Conservation (phyloP, 331 rosid species). For the Stylosanthes scabra region DNA sequence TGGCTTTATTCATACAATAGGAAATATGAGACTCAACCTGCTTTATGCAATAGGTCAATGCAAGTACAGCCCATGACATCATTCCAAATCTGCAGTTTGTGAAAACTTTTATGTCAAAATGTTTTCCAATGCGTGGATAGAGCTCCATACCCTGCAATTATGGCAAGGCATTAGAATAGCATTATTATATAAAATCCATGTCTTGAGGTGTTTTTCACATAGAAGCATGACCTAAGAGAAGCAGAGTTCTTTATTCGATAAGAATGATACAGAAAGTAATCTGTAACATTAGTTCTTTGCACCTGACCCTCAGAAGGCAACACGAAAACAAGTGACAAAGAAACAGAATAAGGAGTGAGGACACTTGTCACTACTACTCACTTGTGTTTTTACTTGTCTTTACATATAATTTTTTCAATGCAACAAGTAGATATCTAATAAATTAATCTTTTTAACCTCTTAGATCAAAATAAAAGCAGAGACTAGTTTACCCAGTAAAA, state of each 20-base stretch:
- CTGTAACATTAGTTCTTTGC: conserved; percentile 7
- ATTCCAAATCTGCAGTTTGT: conserved; percentile 99
- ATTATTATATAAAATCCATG: background rate
- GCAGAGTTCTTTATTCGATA: conserved; percentile 2
- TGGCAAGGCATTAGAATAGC: conserved; percentile 25
- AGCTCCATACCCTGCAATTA: conserved; percentile 94
- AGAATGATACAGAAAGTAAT: conserved; percentile 15
- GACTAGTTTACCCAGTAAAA: conserved; percentile 88
- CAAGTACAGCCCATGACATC: conserved; percentile 99
- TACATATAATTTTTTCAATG: background rate
- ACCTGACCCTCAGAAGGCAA: conserved; percentile 17
- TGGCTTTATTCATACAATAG: conserved; percentile 28
- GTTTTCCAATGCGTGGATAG: conserved; percentile 95
- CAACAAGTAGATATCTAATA: conserved; percentile 20
- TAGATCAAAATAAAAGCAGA: conserved; percentile 17
- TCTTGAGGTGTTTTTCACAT: conserved; percentile 13
- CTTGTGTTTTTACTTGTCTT: background rate
- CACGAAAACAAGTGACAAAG: conserved; percentile 17
- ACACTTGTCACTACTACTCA: conserved; percentile 23
- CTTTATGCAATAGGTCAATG: conserved; percentile 96
- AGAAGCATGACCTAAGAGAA: conserved; percentile 23
- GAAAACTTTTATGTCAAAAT: conserved; percentile 93
- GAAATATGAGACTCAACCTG: conserved; percentile 62
- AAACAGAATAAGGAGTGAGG: background rate
- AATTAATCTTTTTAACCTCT: conserved; percentile 14